Percentiles rank a stretch among this genome's conserved stretches.
These are phyloP conservation scores for Mycocentrospora acerina DNA, from an alignment of 2,329 filamentous ascomycete genomes.

Conservation along the genomic window DNA sequence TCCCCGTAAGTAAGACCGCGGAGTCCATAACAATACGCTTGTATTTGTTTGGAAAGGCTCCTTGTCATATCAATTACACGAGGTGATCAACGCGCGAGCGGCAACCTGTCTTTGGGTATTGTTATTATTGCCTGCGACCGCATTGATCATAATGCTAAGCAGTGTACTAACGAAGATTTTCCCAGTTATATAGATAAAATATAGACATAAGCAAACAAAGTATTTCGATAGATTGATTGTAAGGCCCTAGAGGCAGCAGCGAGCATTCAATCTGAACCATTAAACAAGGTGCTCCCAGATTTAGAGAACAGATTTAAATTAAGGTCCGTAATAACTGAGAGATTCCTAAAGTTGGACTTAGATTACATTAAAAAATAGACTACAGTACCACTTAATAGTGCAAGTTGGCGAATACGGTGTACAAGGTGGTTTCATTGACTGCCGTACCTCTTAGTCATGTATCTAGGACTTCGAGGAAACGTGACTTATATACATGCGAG, in stretches of 20 bases:
- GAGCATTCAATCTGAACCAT: constrained; percentile 1
- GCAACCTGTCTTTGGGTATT: constrained; percentile 2
- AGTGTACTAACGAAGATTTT: constrained; percentile 2
- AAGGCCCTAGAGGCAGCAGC: constrained; percentile 1
- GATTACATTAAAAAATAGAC: not conserved
- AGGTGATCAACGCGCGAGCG: constrained; percentile 1
- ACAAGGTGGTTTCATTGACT: constrained; percentile 1
- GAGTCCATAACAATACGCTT: constrained; percentile 4
- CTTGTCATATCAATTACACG: constrained; percentile 3
- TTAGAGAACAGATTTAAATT: constrained; percentile 1
- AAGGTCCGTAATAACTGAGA: constrained; percentile 1
- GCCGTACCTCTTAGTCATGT: constrained; percentile 1
- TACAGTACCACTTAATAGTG: not conserved
- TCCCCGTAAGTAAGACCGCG: constrained; percentile 3
- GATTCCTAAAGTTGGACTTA: not conserved
- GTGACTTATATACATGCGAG: constrained; percentile 1
- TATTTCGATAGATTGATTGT: constrained; percentile 1
- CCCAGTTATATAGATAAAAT: constrained; percentile 1
- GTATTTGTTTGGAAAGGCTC: constrained; percentile 1
- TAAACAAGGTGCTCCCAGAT: constrained; percentile 2
- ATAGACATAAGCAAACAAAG: constrained; percentile 1
- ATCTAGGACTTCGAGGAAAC: constrained; percentile 1
- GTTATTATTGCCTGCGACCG: constrained; percentile 4
- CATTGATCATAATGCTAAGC: constrained; percentile 2
- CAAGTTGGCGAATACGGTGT: constrained; percentile 1